phyloP scores from a whole-genome alignment of 2,329 filamentous ascomycete genomes.

The Immersiporthe knoxdaviesiana region DNA sequence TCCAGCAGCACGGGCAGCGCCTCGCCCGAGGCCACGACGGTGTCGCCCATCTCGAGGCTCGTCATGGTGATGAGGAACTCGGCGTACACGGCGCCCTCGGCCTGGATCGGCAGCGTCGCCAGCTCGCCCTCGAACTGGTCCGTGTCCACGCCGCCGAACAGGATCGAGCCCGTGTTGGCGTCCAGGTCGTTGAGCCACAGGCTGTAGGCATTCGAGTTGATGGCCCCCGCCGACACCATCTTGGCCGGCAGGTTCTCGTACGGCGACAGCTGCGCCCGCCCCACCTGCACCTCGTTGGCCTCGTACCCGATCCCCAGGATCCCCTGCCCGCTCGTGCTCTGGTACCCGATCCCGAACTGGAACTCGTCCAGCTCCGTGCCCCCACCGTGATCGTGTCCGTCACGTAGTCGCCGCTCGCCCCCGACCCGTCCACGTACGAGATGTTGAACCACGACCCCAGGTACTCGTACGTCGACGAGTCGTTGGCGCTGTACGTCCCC shows the following conservation, averaged over 20 bases:
- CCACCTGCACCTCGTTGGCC: constrained; percentile 75
- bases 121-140: constrained; percentile 66
- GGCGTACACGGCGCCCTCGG: constrained; percentile 52
- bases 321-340: constrained; percentile 63
- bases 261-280: constrained; percentile 52
- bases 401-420: constrained; percentile 78
- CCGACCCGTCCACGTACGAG: constrained; percentile 80
- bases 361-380: constrained; percentile 56
- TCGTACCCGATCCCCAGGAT: constrained; percentile 86
- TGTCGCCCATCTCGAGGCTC: constrained; percentile 50
- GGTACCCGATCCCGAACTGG: constrained; percentile 76
- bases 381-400: constrained; percentile 71
- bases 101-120: constrained; percentile 68
- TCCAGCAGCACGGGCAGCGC: constrained; percentile 70
- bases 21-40: constrained; percentile 49
- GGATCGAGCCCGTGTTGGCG: constrained; percentile 65
- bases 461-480: constrained; percentile 76
- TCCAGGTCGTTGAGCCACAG: constrained; percentile 76
- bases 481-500: constrained; percentile 70
- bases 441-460: constrained; percentile 83
- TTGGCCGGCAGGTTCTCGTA: constrained; percentile 73
- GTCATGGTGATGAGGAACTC: constrained; percentile 75
- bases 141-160: constrained; percentile 77
- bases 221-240: constrained; percentile 63
- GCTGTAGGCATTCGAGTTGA: constrained; percentile 71